Evolutionary conservation across 352 stramenopile genomes (phyloP), one percentile per base, ranked within the genome.

Genomic region (Pythium sp.): DNA sequence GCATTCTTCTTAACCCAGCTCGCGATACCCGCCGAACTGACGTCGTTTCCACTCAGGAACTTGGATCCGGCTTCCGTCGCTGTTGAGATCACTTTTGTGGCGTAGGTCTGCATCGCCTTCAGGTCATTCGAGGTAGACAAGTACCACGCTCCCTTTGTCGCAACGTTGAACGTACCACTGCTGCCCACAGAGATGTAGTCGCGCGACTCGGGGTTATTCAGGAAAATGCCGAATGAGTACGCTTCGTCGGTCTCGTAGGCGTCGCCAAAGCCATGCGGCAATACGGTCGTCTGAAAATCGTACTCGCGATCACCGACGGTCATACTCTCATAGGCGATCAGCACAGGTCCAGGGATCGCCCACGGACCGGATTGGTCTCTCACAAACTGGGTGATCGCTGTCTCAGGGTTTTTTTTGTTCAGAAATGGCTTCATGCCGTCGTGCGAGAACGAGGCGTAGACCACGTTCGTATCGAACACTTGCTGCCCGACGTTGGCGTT

Each of bases 91-190:
- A 92, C 74, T 9, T 70, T 68, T 5, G 64, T 61, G 6, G 78
- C 74, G 63, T 81, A 90, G 20, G 70, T 65, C 63, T 87, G 75
- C 76, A 93, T 79, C 30, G 84, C 86, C 9, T 71, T 72, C 4
- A 90, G 43, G 41, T 94, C 86, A 57, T 84, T 71, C 53, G 65
- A 64, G 11, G 75, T 81, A 15, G 59, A 66, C 24, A 84, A 70
- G 68, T 90, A 90, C 26, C 46, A 64, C 7, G 32, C 43, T 3
- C 64, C 57, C n/a, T 73, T 61, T 0, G 64, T 64, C 11, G 55
- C 59, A 18, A 68, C 56, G 0, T 54, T 67, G 49, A 62, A 71
- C 24, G 38, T 24, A 9, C 64, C 63, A 3, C 11, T 43, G n/a
- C 32, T 61, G 26, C 32, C 22, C 6, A 73, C 51, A 7, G 68